These are phyloP conservation scores for Globisporangium abappressorium DNA, from an alignment of 352 stramenopile genomes.

Conservation along the genomic window DNA sequence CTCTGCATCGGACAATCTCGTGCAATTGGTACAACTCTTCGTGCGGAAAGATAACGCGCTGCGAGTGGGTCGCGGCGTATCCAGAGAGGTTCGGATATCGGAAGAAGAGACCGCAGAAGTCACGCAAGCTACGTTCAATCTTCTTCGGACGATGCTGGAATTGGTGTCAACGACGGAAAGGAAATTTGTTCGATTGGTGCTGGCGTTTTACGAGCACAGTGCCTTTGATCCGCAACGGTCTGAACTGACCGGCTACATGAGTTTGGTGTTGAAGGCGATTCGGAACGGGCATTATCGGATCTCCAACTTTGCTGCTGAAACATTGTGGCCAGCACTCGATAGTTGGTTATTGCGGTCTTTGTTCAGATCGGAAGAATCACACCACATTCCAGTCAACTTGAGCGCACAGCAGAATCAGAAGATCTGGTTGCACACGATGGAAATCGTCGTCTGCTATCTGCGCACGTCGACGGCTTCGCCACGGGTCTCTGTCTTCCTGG, in stretches of 20 bases:
- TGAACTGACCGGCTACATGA: constrained; percentile 20
- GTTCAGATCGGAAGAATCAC: constrained; percentile 16
- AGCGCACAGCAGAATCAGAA: not conserved
- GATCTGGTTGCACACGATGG: constrained; percentile 10
- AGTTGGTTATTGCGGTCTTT: constrained; percentile 14
- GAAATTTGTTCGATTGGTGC: constrained; percentile 31
- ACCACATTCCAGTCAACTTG: not conserved
- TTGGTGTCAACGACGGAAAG: constrained; percentile 24
- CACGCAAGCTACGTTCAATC: constrained; percentile 26
- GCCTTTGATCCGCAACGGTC: constrained; percentile 15
- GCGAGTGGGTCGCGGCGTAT: constrained; percentile 9
- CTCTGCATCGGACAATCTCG: constrained; percentile 30
- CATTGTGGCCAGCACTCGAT: constrained; percentile 34
- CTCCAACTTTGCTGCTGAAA: constrained; percentile 29
- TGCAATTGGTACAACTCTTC: constrained; percentile 37
- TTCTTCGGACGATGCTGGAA: constrained; percentile 39
- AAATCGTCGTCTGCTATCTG: constrained; percentile 15
- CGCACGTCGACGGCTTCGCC: constrained; percentile 6
- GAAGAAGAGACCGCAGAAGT: constrained; percentile 24
- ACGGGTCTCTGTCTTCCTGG: constrained; percentile 6
- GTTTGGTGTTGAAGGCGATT: constrained; percentile 30
- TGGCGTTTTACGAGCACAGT: constrained; percentile 33
- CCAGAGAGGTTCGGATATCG: constrained; percentile 18
- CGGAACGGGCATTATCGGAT: constrained; percentile 19
- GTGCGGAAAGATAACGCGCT: constrained; percentile 33